Conservation (phyloP, 179 eudicot species). For the Sideroxylon spinosum region DNA sequence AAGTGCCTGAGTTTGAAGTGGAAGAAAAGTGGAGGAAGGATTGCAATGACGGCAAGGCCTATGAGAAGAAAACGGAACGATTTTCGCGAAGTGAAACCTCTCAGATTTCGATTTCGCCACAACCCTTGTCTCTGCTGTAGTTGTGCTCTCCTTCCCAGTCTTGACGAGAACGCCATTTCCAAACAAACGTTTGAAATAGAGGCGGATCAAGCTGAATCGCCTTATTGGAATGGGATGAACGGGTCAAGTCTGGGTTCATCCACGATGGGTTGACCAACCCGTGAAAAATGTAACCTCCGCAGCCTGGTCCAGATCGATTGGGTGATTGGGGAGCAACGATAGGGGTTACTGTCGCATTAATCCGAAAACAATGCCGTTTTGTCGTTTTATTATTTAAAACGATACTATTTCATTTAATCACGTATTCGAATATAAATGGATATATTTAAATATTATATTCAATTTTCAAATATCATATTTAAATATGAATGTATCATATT, state of each 20-base stretch:
- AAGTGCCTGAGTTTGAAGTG: slow-evolving; percentile 69
- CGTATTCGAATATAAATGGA: too few species aligned
- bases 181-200: neutral
- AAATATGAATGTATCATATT: too few species aligned
- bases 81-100: slow-evolving; percentile 21
- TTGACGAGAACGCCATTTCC: slow-evolving; percentile 22
- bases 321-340: too few species aligned
- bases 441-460: too few species aligned
- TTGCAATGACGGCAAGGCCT: slow-evolving; percentile 49
- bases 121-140: neutral
- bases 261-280: neutral
- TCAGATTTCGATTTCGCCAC: slow-evolving; percentile 14
- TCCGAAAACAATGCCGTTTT: too few species aligned
- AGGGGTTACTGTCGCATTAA: too few species aligned
- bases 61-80: slow-evolving; percentile 31
- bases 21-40: slow-evolving; percentile 77
- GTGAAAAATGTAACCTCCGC: too few species aligned
- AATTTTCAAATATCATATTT: too few species aligned
- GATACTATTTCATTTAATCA: too few species aligned
- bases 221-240: neutral
- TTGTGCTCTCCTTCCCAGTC: slow-evolving; percentile 16
- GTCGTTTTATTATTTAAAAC: too few species aligned
- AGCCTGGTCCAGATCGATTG: too few species aligned
- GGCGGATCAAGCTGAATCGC: neutral
- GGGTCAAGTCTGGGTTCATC: neutral